Percentiles rank a stretch among this genome's conserved stretches.
phyloP scores from a whole-genome alignment of 73 alveolate species.

The Symbiodinium pilosum region DNA sequence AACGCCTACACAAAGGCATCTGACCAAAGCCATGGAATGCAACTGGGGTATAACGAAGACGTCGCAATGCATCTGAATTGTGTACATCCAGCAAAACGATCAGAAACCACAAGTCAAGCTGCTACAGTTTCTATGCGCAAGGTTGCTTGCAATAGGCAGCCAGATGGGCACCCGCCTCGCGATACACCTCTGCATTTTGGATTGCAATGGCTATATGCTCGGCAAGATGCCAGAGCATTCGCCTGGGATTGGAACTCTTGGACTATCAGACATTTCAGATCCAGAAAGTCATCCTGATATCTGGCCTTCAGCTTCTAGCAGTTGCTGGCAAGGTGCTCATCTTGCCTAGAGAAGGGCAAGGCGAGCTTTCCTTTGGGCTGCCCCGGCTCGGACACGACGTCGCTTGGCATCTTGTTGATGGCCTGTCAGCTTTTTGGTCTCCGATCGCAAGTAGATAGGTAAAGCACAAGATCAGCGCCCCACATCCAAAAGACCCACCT shows the following conservation, averaged over 20 bases:
- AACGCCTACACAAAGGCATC: too few relatives aligned
- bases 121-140: too few relatives aligned
- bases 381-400: slow-evolving; percentile 8
- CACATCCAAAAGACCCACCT: too few relatives aligned
- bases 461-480: not conserved
- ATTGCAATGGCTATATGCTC: slow-evolving; percentile 63
- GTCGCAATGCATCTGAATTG: too few relatives aligned
- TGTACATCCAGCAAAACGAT: too few relatives aligned
- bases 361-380: slow-evolving; percentile 35
- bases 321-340: slow-evolving; percentile 21
- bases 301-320: not conserved
- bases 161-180: slow-evolving; percentile 24
- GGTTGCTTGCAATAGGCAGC: too few relatives aligned
- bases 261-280: not conserved
- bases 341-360: slow-evolving; percentile 17
- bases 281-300: too few relatives aligned
- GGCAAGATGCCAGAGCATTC: slow-evolving; percentile 40
- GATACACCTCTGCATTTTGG: slow-evolving; percentile 81
- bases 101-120: too few relatives aligned
- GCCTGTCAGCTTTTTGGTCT: not conserved
- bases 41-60: too few relatives aligned
- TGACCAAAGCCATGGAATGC: too few relatives aligned
- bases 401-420: slow-evolving; percentile 69
- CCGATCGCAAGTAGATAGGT: not conserved
- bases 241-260: not conserved